Evolutionary conservation across 148 eudicot genomes (phyloP).

Genomic region (Polygonum maritimum): DNA sequence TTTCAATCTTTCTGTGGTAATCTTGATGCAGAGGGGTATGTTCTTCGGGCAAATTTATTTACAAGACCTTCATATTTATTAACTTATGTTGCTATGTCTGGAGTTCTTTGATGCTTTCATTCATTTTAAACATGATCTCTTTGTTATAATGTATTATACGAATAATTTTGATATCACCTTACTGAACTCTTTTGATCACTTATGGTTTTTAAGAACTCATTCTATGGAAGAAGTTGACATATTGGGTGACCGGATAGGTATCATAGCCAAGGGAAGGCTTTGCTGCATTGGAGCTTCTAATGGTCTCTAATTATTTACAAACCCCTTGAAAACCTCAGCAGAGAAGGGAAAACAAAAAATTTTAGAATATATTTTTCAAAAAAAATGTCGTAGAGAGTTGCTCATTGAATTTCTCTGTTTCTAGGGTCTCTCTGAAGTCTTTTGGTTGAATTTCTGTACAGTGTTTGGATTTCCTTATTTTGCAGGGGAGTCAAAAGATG

Average conservation of each 20-base stretch:
- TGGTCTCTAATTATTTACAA: too few relatives aligned
- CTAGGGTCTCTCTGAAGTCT: background rate
- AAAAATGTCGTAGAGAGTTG: too few relatives aligned
- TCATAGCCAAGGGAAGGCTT: too few relatives aligned
- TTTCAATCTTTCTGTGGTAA: constrained; percentile 80
- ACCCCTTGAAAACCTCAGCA: too few relatives aligned
- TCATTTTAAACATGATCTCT: background rate
- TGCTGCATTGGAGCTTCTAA: too few relatives aligned
- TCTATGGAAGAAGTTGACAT: too few relatives aligned
- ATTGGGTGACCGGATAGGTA: too few relatives aligned
- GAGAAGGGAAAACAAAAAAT: too few relatives aligned
- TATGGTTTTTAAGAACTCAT: too few relatives aligned
- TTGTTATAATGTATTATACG: background rate
- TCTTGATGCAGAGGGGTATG: constrained; percentile 68
- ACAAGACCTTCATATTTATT: background rate
- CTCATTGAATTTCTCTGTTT: background rate
- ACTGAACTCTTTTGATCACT: background rate
- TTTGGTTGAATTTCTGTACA: background rate
- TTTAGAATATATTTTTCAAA: too few relatives aligned
- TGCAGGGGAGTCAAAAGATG: background rate
- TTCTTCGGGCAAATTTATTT: background rate
- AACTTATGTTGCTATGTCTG: background rate
- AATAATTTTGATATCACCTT: background rate
- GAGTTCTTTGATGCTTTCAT: background rate
- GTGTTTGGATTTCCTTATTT: background rate